These are phyloP conservation scores for Thalia dealbata DNA, from an alignment of 176 grass and related monocot genomes.

Conservation along the genomic window DNA sequence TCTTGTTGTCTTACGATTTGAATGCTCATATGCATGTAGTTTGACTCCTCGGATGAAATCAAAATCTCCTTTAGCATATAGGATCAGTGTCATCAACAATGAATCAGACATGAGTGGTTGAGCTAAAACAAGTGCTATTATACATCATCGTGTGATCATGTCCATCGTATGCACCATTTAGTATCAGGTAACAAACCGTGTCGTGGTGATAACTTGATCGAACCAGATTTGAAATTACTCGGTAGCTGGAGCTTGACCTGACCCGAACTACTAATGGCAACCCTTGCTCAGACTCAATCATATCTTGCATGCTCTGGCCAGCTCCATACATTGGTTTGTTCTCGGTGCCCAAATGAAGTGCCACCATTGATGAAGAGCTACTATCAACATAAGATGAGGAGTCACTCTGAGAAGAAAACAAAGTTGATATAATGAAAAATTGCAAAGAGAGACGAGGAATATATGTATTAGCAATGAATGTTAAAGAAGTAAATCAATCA, in stretches of 20 bases:
- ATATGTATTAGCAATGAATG: no score
- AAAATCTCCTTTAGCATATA: background rate
- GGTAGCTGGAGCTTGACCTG: conserved; percentile 35
- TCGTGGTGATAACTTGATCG: conserved; percentile 38
- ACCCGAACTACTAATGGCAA: conserved; percentile 45
- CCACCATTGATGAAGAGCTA: conserved; percentile 8
- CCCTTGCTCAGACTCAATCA: conserved; percentile 47
- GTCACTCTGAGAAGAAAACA: conserved; percentile 23
- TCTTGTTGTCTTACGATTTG: no score
- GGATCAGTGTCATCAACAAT: background rate
- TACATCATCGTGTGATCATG: conserved; percentile 6
- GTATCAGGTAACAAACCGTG: conserved; percentile 45
- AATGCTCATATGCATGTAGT: no score
- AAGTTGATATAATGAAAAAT: no score
- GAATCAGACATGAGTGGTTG: conserved; percentile 20
- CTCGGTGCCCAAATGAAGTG: conserved; percentile 38
- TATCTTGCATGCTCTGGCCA: conserved; percentile 66
- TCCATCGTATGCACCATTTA: conserved; percentile 29
- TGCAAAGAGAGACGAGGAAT: no score
- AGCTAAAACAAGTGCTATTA: conserved; percentile 33
- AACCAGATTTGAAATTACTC: conserved; percentile 46
- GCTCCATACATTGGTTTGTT: conserved; percentile 93
- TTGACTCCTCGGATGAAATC: no score
- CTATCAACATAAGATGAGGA: conserved; percentile 25
- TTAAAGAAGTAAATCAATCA: no score